Percentiles rank a stretch among this genome's conserved stretches.
These are phyloP conservation scores for Erythrophleum ivorense DNA, from an alignment of 331 rosid species.

Conservation along the genomic window DNA sequence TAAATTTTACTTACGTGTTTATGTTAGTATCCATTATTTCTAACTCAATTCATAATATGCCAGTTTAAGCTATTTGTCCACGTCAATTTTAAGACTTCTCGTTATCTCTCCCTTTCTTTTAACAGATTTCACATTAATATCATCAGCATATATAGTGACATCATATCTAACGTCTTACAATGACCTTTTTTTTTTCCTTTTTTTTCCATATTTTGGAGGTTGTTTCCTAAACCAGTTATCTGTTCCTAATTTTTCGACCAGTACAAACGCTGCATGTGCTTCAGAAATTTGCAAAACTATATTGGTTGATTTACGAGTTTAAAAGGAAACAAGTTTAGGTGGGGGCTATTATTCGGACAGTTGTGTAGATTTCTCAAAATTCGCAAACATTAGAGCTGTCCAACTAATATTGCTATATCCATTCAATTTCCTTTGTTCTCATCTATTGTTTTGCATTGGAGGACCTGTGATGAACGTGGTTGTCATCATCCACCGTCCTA, in stretches of 20 bases:
- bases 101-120: neutral
- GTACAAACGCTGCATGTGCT: neutral
- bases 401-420: constrained; percentile 5
- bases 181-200: neutral
- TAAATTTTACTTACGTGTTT: neutral
- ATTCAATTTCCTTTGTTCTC: neutral
- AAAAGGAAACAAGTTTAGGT: neutral
- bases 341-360: neutral
- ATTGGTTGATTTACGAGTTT: neutral
- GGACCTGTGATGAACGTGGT: constrained; percentile 8
- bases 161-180: neutral
- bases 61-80: neutral
- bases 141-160: constrained; percentile 21
- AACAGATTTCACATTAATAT: neutral
- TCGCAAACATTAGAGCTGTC: constrained; percentile 4
- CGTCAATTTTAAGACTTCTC: neutral
- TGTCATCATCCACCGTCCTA: constrained; percentile 27
- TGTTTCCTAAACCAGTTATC: neutral
- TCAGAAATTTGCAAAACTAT: neutral
- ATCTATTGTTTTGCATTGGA: neutral
- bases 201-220: neutral
- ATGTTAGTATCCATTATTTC: neutral
- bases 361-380: neutral
- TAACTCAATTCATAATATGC: neutral
- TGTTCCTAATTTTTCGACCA: constrained; percentile 4